Percentiles rank a stretch among this genome's conserved stretches.
These are phyloP conservation scores for Diaporthe sp. DNA, from an alignment of 2,329 filamentous ascomycete genomes.

Conservation along the genomic window DNA sequence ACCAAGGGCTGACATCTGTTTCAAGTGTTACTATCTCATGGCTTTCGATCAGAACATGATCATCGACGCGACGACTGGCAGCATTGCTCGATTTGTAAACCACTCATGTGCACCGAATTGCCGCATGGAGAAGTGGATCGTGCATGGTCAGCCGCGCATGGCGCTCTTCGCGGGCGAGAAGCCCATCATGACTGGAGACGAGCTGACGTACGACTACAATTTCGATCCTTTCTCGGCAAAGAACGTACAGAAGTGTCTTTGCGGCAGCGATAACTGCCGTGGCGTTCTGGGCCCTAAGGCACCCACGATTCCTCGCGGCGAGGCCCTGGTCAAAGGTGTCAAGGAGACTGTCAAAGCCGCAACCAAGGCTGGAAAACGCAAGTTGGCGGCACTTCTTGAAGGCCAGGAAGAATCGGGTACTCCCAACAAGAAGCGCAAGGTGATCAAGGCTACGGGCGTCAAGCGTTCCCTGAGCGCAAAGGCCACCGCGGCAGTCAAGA, in stretches of 20 bases:
- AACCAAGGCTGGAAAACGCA: conserved; percentile 66
- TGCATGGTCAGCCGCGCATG: conserved; percentile 94
- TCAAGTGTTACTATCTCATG: conserved; percentile 97
- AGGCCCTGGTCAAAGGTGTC: conserved; percentile 33
- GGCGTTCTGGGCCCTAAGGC: conserved; percentile 74
- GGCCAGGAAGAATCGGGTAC: conserved; percentile 54
- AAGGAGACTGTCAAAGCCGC: conserved; percentile 45
- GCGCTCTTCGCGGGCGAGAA: conserved; percentile 92
- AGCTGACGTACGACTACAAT: conserved; percentile 94
- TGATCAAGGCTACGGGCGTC: conserved; percentile 54
- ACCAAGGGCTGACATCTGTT: neutral
- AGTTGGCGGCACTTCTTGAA: conserved; percentile 67
- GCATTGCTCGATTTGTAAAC: conserved; percentile 97
- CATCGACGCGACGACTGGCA: conserved; percentile 95
- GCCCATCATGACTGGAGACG: conserved; percentile 94
- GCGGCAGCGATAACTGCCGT: conserved; percentile 74
- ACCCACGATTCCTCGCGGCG: conserved; percentile 68
- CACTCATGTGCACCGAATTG: conserved; percentile 98
- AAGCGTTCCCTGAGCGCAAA: conserved; percentile 54
- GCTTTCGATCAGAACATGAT: conserved; percentile 99
- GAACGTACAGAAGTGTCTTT: conserved; percentile 77
- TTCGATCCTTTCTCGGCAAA: conserved; percentile 79
- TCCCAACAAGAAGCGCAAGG: conserved; percentile 63
- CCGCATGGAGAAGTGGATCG: conserved; percentile 98
- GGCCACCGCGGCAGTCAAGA: conserved; percentile 55